phyloP scores from a whole-genome alignment of 1,284 basidiomycete species.

The Bondarzewia mesenterica region DNA sequence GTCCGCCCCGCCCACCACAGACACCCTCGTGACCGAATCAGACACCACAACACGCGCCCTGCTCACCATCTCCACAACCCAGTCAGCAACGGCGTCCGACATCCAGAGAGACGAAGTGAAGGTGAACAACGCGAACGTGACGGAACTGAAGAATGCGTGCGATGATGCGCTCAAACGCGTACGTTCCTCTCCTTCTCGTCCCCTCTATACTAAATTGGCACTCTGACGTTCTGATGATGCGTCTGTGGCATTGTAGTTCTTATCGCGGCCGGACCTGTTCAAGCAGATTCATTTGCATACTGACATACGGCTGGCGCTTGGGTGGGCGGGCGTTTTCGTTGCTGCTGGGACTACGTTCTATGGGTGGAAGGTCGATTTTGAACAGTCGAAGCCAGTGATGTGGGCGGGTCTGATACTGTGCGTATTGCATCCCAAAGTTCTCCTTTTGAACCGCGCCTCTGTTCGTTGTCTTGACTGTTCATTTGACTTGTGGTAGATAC shows the following conservation, averaged over 20 bases:
- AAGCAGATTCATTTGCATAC: conserved; percentile 81
- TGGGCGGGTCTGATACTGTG: conserved; percentile 72
- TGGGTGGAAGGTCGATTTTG: conserved; percentile 80
- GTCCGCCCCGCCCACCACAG: conserved; percentile 1
- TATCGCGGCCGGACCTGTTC: conserved; percentile 74
- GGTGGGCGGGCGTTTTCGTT: conserved; percentile 77
- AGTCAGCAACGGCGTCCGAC: not conserved
- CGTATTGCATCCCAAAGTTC: conserved; percentile 21
- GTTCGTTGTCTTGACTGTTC: not conserved
- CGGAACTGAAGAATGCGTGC: conserved; percentile 83
- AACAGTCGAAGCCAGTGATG: conserved; percentile 73
- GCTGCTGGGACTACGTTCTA: conserved; percentile 77
- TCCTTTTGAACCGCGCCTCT: conserved; percentile 2
- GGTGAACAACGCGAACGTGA: conserved; percentile 76
- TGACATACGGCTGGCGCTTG: conserved; percentile 76
- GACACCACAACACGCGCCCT: conserved; percentile 4
- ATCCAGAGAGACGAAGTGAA: conserved; percentile 59
- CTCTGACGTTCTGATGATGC: not conserved
- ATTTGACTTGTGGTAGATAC: conserved; percentile 44
- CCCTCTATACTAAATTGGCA: not conserved
- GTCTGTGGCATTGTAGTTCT: conserved; percentile 41
- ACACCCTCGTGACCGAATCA: conserved; percentile 4
- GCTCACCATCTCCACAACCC: not conserved
- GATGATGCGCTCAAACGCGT: conserved; percentile 89
- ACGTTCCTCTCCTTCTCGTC: conserved; percentile 23